These are phyloP conservation scores for Aeschynomene evenia DNA, from an alignment of 306 rosid species.

Conservation along the genomic window DNA sequence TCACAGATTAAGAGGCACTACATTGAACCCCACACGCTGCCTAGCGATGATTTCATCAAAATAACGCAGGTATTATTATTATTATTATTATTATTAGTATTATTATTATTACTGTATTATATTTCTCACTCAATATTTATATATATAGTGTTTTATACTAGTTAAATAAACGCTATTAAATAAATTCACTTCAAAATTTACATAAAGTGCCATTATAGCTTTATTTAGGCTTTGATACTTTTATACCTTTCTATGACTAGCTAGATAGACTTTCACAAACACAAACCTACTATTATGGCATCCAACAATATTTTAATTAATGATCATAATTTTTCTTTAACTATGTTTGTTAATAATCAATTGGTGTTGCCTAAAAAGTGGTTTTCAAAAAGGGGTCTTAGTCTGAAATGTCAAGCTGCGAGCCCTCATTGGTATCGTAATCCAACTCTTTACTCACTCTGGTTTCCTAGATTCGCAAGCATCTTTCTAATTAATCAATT, in stretches of 20 bases:
- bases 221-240: background rate
- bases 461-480: background rate
- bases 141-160: background rate
- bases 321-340: constrained; percentile 20
- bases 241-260: background rate
- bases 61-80: background rate
- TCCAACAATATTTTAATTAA: constrained; percentile 18
- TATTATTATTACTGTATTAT: background rate
- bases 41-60: background rate
- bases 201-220: background rate
- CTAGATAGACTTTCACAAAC: too few relatives aligned
- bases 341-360: background rate
- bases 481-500: background rate
- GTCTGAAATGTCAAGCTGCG: constrained; percentile 27
- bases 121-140: background rate
- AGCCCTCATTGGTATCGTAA: constrained; percentile 14
- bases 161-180: too few relatives aligned
- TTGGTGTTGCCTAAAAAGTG: background rate
- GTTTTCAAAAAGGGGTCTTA: constrained; percentile 1
- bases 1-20: background rate
- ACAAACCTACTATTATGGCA: background rate
- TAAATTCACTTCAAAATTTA: background rate
- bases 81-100: background rate
- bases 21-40: background rate
- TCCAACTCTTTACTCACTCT: constrained; percentile 9